Percentiles rank a stretch among this genome's conserved stretches.
Conservation (phyloP, 2,329 filamentous ascomycete species). For the Moelleriella libera region DNA sequence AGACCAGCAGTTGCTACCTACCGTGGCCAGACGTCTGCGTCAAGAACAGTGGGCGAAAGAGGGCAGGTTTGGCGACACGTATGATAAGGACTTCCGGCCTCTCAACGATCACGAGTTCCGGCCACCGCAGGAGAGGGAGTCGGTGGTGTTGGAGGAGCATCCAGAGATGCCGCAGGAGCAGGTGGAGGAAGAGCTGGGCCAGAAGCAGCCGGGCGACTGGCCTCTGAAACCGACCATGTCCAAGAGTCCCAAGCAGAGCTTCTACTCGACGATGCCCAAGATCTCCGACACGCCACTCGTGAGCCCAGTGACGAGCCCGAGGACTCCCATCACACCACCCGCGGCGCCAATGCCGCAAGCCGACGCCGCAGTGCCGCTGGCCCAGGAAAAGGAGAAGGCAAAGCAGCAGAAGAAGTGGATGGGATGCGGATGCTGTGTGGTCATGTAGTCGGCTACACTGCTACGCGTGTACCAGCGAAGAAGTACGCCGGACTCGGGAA, state of each 20-base stretch:
- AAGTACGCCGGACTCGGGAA: no score
- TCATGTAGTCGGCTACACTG: slow-evolving; percentile 25
- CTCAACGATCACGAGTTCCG: slow-evolving; percentile 52
- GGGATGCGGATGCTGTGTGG: slow-evolving; percentile 35
- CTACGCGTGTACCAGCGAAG: background rate
- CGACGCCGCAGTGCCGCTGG: background rate
- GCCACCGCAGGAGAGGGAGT: slow-evolving; percentile 25
- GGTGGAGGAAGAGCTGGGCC: slow-evolving; percentile 12
- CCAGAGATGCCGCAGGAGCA: slow-evolving; percentile 1
- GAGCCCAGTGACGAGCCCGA: slow-evolving; percentile 28
- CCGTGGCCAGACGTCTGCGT: slow-evolving; percentile 77
- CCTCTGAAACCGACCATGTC: slow-evolving; percentile 34
- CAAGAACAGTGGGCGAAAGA: slow-evolving; percentile 94
- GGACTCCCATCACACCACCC: slow-evolving; percentile 23
- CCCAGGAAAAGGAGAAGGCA: background rate
- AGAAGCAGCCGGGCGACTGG: slow-evolving; percentile 34
- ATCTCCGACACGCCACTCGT: slow-evolving; percentile 25
- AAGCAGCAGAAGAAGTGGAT: slow-evolving; percentile 15
- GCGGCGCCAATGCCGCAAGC: slow-evolving; percentile 9
- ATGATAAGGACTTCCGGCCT: slow-evolving; percentile 78
- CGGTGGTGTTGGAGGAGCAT: slow-evolving; percentile 4
- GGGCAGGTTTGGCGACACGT: slow-evolving; percentile 70
- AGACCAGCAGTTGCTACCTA: slow-evolving; percentile 90
- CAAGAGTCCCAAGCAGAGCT: slow-evolving; percentile 33
- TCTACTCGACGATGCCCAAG: slow-evolving; percentile 50